These are phyloP conservation scores for Barnettozyma sucrosica DNA, from an alignment of 805 yeast species.

Conservation along the genomic window DNA sequence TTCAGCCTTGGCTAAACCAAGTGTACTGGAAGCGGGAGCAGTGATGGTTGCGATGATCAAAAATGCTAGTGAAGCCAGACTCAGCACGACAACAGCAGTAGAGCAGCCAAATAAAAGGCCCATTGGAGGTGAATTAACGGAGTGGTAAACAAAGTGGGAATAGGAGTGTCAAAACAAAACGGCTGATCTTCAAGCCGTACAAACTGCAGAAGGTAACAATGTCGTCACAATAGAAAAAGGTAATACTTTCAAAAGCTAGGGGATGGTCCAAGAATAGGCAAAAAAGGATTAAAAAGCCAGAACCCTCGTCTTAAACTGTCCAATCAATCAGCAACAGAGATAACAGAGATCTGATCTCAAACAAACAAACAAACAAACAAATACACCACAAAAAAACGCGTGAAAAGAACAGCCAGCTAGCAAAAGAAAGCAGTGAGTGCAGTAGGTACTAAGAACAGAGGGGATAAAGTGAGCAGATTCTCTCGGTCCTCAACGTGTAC, in stretches of 20 bases:
- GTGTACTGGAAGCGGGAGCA: slow-evolving; percentile 47
- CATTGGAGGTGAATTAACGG: slow-evolving; percentile 7
- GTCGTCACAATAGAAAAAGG: neutral
- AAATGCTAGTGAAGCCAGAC: slow-evolving; percentile 53
- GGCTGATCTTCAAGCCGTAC: neutral
- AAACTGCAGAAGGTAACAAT: neutral
- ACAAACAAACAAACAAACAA: too few relatives aligned
- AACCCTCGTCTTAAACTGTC: neutral
- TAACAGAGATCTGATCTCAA: neutral
- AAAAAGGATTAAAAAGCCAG: neutral
- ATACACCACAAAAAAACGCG: neutral
- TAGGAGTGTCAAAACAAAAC: neutral
- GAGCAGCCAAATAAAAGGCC: slow-evolving; percentile 35
- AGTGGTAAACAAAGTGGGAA: too few relatives aligned
- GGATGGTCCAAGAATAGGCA: neutral
- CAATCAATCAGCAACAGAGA: neutral
- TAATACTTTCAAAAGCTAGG: neutral
- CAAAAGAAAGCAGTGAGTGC: neutral
- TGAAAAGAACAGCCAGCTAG: neutral
- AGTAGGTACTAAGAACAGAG: neutral
- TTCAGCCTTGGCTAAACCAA: slow-evolving; percentile 44
- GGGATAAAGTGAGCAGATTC: neutral
- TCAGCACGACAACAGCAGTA: slow-evolving; percentile 38
- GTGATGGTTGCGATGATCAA: slow-evolving; percentile 56
- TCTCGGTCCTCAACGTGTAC: neutral